phyloP scores from a whole-genome alignment of 495 filamentous ascomycete species.

The Halenospora varia region DNA sequence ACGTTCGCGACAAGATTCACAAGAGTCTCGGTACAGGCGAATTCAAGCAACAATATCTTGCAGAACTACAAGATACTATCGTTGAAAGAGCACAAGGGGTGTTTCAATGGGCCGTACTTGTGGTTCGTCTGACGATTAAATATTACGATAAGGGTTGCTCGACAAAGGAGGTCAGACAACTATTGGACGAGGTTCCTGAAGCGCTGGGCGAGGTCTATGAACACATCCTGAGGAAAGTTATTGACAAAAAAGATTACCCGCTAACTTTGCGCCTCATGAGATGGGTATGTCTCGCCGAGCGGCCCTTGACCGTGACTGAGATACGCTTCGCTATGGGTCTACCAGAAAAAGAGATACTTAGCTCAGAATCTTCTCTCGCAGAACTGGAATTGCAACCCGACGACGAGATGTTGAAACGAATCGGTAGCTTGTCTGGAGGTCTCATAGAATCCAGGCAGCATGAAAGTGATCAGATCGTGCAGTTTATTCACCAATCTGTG shows the following conservation, averaged over 20 bases:
- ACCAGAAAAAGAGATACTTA: neutral
- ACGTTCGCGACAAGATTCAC: conserved; percentile 9
- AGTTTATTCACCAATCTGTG: conserved; percentile 36
- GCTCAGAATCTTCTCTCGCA: conserved; percentile 73
- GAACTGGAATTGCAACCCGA: no score
- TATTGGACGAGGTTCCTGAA: conserved; percentile 17
- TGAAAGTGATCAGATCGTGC: conserved; percentile 13
- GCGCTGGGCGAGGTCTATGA: conserved; percentile 28
- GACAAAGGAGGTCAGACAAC: conserved; percentile 11
- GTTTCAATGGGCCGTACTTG: conserved; percentile 32
- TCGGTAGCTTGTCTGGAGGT: conserved; percentile 24
- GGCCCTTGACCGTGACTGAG: conserved; percentile 27
- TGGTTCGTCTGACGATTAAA: conserved; percentile 14
- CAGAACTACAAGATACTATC: conserved; percentile 15
- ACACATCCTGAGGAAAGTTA: conserved; percentile 23
- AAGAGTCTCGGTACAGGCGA: neutral
- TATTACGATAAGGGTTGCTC: conserved; percentile 15
- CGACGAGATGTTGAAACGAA: conserved; percentile 19
- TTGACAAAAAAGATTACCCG: conserved; percentile 6
- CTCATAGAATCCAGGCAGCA: conserved; percentile 22
- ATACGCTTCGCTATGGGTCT: conserved; percentile 29
- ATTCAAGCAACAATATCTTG: conserved; percentile 2
- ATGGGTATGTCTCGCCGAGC: conserved; percentile 31
- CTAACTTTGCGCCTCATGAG: conserved; percentile 25
- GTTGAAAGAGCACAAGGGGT: conserved; percentile 24